These are phyloP conservation scores for Eleusine indica DNA, from an alignment of 176 grass and related monocot species.

Conservation along the genomic window DNA sequence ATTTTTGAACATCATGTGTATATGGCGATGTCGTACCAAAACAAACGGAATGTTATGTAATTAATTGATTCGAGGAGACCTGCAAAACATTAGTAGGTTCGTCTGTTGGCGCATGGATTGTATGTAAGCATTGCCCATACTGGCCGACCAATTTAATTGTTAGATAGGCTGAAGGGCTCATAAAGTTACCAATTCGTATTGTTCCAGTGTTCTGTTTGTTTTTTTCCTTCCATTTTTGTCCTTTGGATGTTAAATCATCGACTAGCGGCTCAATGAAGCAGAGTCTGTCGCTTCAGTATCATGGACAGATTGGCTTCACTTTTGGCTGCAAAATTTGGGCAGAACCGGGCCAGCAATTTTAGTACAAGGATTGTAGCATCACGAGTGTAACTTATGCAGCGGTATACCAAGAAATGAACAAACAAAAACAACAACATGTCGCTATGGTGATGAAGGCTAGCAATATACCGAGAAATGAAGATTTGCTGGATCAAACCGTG, in stretches of 20 bases:
- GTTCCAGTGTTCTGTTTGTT: neutral
- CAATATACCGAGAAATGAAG: neutral
- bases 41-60: constrained; percentile 42
- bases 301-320: neutral
- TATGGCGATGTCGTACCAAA: constrained; percentile 23
- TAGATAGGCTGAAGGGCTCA: constrained; percentile 34
- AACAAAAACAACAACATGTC: neutral
- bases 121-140: constrained; percentile 15
- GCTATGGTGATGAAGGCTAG: neutral
- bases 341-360: neutral
- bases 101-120: constrained; percentile 3
- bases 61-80: constrained; percentile 19
- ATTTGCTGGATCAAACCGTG: neutral
- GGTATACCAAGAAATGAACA: neutral
- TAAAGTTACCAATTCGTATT: constrained; percentile 14
- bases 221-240: neutral
- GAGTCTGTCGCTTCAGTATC: neutral
- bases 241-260: neutral
- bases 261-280: neutral
- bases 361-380: neutral
- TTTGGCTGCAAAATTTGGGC: neutral
- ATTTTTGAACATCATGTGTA: constrained; percentile 51
- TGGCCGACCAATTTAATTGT: constrained; percentile 34
- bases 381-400: neutral
- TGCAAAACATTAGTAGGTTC: constrained; percentile 33